These are phyloP conservation scores for Talaromyces borbonicus DNA, from an alignment of 495 filamentous ascomycete species.

Conservation along the genomic window DNA sequence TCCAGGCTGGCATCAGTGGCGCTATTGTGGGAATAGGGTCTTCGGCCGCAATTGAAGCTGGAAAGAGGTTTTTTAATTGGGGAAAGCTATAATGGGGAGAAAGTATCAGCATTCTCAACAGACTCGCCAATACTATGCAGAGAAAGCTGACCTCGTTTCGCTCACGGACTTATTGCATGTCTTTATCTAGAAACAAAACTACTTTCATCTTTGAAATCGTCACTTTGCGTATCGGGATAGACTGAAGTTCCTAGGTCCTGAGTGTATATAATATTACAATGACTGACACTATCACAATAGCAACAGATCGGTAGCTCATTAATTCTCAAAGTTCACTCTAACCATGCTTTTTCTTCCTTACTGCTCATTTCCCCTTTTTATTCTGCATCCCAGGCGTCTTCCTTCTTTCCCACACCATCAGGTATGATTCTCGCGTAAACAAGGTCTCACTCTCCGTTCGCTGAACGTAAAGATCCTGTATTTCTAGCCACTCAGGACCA, in stretches of 20 bases:
- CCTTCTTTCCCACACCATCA: constrained; percentile 95
- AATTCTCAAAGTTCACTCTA: too few relatives aligned
- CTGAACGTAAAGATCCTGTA: constrained; percentile 92
- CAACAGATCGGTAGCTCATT: too few relatives aligned
- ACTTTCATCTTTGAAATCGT: too few relatives aligned
- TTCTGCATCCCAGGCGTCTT: constrained; percentile 39
- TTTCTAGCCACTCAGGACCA: constrained; percentile 73
- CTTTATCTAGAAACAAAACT: too few relatives aligned
- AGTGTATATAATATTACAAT: too few relatives aligned
- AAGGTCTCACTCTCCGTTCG: constrained; percentile 74
- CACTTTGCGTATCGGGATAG: too few relatives aligned
- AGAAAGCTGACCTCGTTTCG: too few relatives aligned
- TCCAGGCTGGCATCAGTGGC: constrained; percentile 35
- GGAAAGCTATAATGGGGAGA: constrained; percentile 23
- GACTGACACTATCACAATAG: too few relatives aligned
- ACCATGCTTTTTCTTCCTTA: constrained; percentile 13
- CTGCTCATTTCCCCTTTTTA: constrained; percentile 23
- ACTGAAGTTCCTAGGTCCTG: too few relatives aligned
- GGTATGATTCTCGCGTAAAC: constrained; percentile 84
- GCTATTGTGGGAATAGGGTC: constrained; percentile 36
- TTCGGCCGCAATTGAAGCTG: constrained; percentile 33
- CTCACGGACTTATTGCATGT: too few relatives aligned
- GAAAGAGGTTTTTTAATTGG: constrained; percentile 38
- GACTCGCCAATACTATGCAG: too few relatives aligned
- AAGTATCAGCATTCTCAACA: neutral